These are phyloP conservation scores for Phylloporus arenicola DNA, from an alignment of 768 basidiomycete species.

Conservation along the genomic window DNA sequence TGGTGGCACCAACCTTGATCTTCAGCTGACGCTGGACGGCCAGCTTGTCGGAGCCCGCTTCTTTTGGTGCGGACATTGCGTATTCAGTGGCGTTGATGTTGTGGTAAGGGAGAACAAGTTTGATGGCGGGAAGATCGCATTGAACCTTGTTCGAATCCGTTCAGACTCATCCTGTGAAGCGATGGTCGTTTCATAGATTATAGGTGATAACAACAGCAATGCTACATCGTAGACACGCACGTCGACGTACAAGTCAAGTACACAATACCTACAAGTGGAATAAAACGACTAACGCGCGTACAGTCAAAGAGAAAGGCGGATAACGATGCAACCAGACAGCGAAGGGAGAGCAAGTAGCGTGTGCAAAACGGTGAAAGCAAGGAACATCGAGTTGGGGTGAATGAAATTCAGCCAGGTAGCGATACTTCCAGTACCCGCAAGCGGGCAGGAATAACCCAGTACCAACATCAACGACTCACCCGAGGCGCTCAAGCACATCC, in stretches of 20 bases:
- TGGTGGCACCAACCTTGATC: slow-evolving; percentile 66
- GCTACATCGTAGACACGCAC: slow-evolving; percentile 31
- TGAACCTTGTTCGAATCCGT: slow-evolving; percentile 3
- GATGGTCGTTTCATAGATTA: slow-evolving; percentile 22
- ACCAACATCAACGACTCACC: slow-evolving; percentile 7
- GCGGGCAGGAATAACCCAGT: slow-evolving; percentile 17
- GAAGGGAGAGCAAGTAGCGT: slow-evolving; percentile 12
- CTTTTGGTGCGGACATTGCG: slow-evolving; percentile 14
- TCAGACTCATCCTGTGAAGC: slow-evolving; percentile 5
- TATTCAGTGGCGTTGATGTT: slow-evolving; percentile 5
- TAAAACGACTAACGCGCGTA: slow-evolving; percentile 23
- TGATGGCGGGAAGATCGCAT: background rate
- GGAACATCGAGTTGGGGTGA: slow-evolving; percentile 18
- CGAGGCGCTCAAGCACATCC: slow-evolving; percentile 24
- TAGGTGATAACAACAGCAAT: slow-evolving; percentile 23
- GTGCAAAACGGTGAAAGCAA: slow-evolving; percentile 5
- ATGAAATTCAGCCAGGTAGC: slow-evolving; percentile 10
- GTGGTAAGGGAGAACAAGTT: slow-evolving; percentile 7
- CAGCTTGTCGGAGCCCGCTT: slow-evolving; percentile 15
- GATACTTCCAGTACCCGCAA: slow-evolving; percentile 24
- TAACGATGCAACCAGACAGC: slow-evolving; percentile 18
- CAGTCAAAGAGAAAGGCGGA: slow-evolving; percentile 22
- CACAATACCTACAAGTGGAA: slow-evolving; percentile 30
- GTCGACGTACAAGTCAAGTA: slow-evolving; percentile 26
- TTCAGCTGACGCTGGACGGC: slow-evolving; percentile 61